phyloP scores from a whole-genome alignment of 768 basidiomycete genomes.

The Roridomyces roridus region DNA sequence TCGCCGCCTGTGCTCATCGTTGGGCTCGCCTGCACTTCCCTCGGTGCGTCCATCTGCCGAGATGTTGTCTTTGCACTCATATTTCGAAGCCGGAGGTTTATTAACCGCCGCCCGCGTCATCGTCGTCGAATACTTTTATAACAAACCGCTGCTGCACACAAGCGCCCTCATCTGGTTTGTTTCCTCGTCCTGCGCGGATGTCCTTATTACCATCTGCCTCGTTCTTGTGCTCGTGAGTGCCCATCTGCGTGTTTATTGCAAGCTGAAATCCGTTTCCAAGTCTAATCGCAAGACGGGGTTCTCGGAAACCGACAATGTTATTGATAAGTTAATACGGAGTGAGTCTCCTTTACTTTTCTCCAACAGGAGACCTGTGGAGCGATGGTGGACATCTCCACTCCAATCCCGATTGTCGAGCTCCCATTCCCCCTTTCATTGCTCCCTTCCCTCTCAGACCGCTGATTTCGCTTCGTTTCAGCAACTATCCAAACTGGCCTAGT shows the following conservation, averaged over 20 bases:
- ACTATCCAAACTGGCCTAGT: slow-evolving; percentile 40
- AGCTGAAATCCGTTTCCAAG: slow-evolving; percentile 31
- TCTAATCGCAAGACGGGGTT: slow-evolving; percentile 42
- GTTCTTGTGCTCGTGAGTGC: slow-evolving; percentile 47
- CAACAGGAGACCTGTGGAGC: too few relatives aligned
- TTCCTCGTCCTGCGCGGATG: slow-evolving; percentile 49
- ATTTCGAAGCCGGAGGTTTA: slow-evolving; percentile 37
- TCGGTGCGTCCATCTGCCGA: slow-evolving; percentile 34
- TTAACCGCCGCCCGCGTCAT: slow-evolving; percentile 36
- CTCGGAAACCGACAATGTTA: slow-evolving; percentile 39
- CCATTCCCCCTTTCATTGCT: slow-evolving; percentile 7
- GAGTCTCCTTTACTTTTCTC: background rate
- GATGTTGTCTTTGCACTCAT: background rate
- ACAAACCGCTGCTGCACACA: slow-evolving; percentile 37
- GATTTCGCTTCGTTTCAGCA: slow-evolving; percentile 8
- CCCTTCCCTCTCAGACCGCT: background rate
- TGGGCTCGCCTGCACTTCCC: slow-evolving; percentile 34
- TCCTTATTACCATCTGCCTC: slow-evolving; percentile 51
- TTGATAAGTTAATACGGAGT: slow-evolving; percentile 41
- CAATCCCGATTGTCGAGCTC: too few relatives aligned
- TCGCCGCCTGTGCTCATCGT: slow-evolving; percentile 34
- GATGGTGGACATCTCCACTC: too few relatives aligned
- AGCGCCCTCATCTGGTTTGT: slow-evolving; percentile 51
- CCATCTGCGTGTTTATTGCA: background rate
- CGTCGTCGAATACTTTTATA: slow-evolving; percentile 31